Base-by-base conservation (phyloP, 805 yeast genomes). In the Spathaspora girioi region DNA sequence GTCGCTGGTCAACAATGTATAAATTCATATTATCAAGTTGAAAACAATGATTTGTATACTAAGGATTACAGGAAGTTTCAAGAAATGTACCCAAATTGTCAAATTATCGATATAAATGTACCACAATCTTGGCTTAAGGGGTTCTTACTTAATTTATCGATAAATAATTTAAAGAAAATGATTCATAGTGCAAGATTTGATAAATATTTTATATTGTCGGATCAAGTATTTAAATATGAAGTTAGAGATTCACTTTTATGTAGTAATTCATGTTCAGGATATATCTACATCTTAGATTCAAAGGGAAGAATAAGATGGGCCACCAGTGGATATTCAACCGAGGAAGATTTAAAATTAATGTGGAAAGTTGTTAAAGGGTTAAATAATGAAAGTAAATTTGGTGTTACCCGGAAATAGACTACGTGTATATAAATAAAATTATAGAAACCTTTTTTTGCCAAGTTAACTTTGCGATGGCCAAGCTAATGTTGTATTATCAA, bases 231-330 rank as follows among this genome's bases (percentile, higher is more conserved):
- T 29, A 76, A 84, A 1, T 76, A 79, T 51, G 81, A 76, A 17
- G 68, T 81, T 5, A 80, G 87, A 58, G 83, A 83, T 49, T 66
- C 78, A 23, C 67, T 93, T 35, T 71, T 80, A 46, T 80, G 91
- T 57, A 84, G 83, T 50, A 93, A 93, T 63, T 78, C 81, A 19
- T 87, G 86, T 59, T 82, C 96, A 2, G 98, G 98, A 0, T 91
- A 89, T 62, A 73, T 91, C 10, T 86, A 90, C 56, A 71, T 93
- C 4, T 78, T 94, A 35, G 99, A 94, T 62, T 75, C 74, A 14
- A 73, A 82, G 12, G 85, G 86, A 48, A 84, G 80, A 59, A 86
- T 94, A 49, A 76, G 98, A 59, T 93, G 98, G 98, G 91, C 90
- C 20, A 88, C 90, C 3, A 82, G 96, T 58, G 99, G 98, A 1